Evolutionary conservation across 345 rosid species (phyloP).

Genomic region (Syzygium jambos): DNA sequence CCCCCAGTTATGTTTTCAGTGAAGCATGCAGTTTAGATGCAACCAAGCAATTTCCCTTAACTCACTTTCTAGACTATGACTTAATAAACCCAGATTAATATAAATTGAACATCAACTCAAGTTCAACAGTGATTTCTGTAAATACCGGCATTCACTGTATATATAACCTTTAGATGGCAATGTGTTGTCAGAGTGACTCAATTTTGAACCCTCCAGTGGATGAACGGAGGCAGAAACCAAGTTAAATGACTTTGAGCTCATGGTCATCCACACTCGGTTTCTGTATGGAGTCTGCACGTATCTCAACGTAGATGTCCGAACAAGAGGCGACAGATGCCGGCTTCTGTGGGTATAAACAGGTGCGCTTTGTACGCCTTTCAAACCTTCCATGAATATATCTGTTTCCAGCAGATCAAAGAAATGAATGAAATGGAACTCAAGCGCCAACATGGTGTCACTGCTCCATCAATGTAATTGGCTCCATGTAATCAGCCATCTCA

Average conservation of each 20-base stretch:
- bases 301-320: constrained; percentile 16
- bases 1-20: not conserved
- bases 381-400: constrained; percentile 51
- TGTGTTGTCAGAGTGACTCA: constrained; percentile 25
- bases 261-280: constrained; percentile 19
- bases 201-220: constrained; percentile 31
- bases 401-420: constrained; percentile 9
- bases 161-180: constrained; percentile 50
- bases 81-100: not conserved
- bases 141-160: not conserved
- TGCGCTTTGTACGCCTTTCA: constrained; percentile 26
- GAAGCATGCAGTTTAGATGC: not conserved
- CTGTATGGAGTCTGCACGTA: constrained; percentile 12
- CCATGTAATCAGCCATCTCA: not conserved
- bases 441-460: not conserved
- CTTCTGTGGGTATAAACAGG: constrained; percentile 23
- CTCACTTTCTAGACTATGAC: not conserved
- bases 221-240: constrained; percentile 44
- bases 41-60: not conserved
- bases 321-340: constrained; percentile 11
- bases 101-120: not conserved
- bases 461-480: not conserved
- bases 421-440: not conserved
- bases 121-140: not conserved
- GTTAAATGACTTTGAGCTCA: constrained; percentile 26